Conservation (phyloP, 1,284 basidiomycete genomes). For the Microbotryum scabiosae region DNA sequence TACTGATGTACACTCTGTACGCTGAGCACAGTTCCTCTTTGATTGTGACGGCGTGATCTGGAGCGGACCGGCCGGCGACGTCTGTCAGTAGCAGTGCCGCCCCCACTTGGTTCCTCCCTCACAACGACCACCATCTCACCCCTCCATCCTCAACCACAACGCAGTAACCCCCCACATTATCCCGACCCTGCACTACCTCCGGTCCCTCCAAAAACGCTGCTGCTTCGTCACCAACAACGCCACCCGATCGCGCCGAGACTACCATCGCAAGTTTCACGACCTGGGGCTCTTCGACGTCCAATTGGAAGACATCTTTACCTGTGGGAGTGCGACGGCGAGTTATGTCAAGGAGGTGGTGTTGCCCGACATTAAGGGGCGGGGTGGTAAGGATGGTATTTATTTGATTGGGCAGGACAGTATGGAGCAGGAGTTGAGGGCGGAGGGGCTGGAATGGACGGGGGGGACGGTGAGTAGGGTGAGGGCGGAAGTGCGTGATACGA, state of each 20-base stretch:
- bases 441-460: slow-evolving; percentile 70
- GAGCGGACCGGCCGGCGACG: slow-evolving; percentile 17
- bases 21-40: slow-evolving; percentile 56
- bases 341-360: slow-evolving; percentile 81
- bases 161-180: slow-evolving; percentile 3
- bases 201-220: slow-evolving; percentile 59
- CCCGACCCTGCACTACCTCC: slow-evolving; percentile 49
- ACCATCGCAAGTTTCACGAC: slow-evolving; percentile 84
- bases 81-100: slow-evolving; percentile 3
- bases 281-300: slow-evolving; percentile 64
- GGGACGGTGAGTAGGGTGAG: slow-evolving; percentile 80
- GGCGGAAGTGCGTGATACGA: too few species aligned
- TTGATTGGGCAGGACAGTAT: slow-evolving; percentile 88
- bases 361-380: slow-evolving; percentile 35
- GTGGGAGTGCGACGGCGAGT: slow-evolving; percentile 85
- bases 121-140: background rate
- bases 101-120: background rate
- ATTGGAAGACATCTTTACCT: slow-evolving; percentile 91
- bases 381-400: slow-evolving; percentile 45
- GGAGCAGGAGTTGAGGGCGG: slow-evolving; percentile 80
- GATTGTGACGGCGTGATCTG: slow-evolving; percentile 79
- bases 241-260: slow-evolving; percentile 77
- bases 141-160: background rate
- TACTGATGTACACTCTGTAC: too few species aligned
- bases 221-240: slow-evolving; percentile 98